Evolutionary conservation across 2,329 filamentous ascomycete genomes (phyloP), one percentile per base, ranked within the genome.

Genomic region (Calonectria pauciramosa): DNA sequence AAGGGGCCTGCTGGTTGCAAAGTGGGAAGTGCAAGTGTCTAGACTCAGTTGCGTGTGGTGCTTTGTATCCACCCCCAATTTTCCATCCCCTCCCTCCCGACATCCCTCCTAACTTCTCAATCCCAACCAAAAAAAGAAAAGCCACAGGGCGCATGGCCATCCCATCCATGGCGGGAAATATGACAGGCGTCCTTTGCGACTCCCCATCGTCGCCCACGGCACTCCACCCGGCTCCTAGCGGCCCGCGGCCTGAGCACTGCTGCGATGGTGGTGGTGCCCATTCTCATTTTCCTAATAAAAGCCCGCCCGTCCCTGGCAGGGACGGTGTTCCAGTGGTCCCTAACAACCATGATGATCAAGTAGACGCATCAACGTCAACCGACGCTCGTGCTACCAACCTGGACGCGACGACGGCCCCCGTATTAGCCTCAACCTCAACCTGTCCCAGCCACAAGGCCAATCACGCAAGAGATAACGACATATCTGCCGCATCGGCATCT

Each of bases 141-240:
- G 47, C 71, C 71, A 47, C 36, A 64, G 49, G 60, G 52, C 44
- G 23, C 47, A 54, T 65, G 32, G 41, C 44, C 36, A 59, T 69
- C 52, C 30, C 63, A 71, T 38, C 54, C 72, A 64, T 59, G 32
- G 60, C 72, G 72, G 74, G 74, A 80, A 79, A 76, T 49, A 81
- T 81, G 80, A 79, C 80, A 81, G 79, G 77, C 75, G 68, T 79
- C 36, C 74, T 78, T 60, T 60, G 52, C 73, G 70, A 87, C 75
- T 82, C 83, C 56, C 54, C 68, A 56, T 89, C 88, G 77, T 89
- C 88, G 77, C 87, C 89, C 72, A 85, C 86, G 71, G 85, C 88
- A 77, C 86, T 90, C 84, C 89, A 91, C 86, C 88, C 88, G 81
- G 85, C 84, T 76, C 86, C 90, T 82, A 87, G 85, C 82, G 85